Percentiles rank a stretch among this genome's conserved stretches.
These are phyloP conservation scores for Zygotorulaspora sp. DNA, from an alignment of 805 yeast genomes.

Conservation along the genomic window DNA sequence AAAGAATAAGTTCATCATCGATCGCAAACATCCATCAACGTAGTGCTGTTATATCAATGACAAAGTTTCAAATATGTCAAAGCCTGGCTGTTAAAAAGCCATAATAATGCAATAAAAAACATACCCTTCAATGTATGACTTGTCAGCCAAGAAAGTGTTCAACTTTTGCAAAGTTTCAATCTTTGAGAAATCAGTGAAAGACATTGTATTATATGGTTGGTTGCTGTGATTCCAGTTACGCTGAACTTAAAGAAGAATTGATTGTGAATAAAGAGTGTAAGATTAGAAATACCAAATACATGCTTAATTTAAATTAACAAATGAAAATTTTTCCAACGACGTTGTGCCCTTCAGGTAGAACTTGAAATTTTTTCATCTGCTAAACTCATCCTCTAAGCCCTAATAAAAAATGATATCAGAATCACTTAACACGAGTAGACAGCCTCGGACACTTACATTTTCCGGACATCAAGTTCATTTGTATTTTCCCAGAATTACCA, in stretches of 20 bases:
- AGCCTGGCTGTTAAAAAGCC: too few relatives aligned
- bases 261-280: too few relatives aligned
- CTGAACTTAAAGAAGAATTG: not conserved
- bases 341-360: not conserved
- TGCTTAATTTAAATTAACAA: constrained; percentile 2
- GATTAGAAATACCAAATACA: too few relatives aligned
- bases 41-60: too few relatives aligned
- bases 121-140: constrained; percentile 95
- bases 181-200: constrained; percentile 78
- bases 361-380: not conserved
- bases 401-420: not conserved
- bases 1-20: constrained; percentile 66
- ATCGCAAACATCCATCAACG: too few relatives aligned
- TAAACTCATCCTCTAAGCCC: not conserved
- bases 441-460: not conserved
- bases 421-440: too few relatives aligned
- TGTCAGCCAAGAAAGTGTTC: constrained; percentile 82
- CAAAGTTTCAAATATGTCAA: too few relatives aligned
- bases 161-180: constrained; percentile 68
- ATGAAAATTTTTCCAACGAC: constrained; percentile 5
- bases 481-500: too few relatives aligned
- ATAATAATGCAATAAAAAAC: too few relatives aligned
- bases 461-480: not conserved
- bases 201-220: constrained; percentile 42
- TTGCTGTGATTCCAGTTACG: constrained; percentile 8